Conservation (phyloP, 225 moss, liverwort and hornwort species). For the Asterella californica region DNA sequence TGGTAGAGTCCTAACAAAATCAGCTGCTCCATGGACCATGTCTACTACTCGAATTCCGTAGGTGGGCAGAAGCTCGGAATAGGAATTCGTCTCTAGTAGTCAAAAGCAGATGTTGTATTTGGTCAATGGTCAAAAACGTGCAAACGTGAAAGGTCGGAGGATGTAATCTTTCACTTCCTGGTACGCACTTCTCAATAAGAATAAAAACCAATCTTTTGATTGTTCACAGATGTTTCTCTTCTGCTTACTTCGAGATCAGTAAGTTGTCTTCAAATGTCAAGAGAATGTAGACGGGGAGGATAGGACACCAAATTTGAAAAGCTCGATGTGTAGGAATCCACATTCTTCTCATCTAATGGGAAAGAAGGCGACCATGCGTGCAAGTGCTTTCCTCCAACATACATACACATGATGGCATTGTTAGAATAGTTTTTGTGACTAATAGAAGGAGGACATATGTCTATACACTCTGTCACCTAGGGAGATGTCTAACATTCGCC, state of each 20-base stretch:
- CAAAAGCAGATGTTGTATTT: background rate
- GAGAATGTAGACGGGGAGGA: background rate
- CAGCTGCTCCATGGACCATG: background rate
- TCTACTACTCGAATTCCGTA: background rate
- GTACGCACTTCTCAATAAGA: background rate
- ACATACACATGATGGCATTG: background rate
- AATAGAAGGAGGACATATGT: background rate
- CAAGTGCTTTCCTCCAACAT: background rate
- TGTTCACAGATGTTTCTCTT: background rate
- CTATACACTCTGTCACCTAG: background rate
- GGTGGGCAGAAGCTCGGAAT: background rate
- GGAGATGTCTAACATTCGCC: conserved; percentile 9
- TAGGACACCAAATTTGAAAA: background rate
- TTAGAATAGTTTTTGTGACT: background rate
- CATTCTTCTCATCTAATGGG: background rate
- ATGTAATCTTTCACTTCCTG: background rate
- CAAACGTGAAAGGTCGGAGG: background rate
- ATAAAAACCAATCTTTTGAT: background rate
- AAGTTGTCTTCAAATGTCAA: background rate
- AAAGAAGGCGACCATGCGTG: background rate
- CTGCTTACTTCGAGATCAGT: background rate
- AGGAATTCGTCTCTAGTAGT: background rate
- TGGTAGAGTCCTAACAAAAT: background rate
- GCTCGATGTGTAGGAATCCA: conserved; percentile 1
- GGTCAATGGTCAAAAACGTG: conserved; percentile 9